Evolutionary conservation across 208 protist genomes (phyloP).

Genomic region (Naegleria gruberi): DNA sequence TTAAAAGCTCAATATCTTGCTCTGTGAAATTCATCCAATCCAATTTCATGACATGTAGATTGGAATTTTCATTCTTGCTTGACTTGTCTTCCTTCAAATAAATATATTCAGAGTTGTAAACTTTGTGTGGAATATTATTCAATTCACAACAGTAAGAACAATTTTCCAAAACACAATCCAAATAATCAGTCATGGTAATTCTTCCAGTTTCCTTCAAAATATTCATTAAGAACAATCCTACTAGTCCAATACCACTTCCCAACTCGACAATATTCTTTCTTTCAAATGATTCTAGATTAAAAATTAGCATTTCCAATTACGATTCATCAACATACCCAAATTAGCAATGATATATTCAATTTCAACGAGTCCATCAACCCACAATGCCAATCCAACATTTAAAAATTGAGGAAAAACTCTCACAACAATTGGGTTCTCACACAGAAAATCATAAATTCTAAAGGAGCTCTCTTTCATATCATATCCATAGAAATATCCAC

Average conservation of each 20-base stretch:
- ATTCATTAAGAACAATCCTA: not conserved
- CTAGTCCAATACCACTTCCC: not conserved
- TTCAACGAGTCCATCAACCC: not conserved
- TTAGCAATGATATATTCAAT: not conserved
- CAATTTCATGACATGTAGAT: not conserved
- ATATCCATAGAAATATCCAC: not conserved
- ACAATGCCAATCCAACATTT: conserved; percentile 5
- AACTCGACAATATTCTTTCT: not conserved
- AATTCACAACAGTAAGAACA: not conserved
- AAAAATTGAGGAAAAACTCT: not conserved
- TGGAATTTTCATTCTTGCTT: not conserved
- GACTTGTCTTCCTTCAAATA: not conserved
- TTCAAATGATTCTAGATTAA: not conserved
- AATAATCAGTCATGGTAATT: not conserved
- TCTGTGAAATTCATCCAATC: not conserved
- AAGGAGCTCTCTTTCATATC: not conserved
- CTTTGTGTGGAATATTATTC: not conserved
- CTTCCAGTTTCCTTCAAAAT: not conserved
- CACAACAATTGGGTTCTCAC: not conserved
- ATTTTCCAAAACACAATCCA: not conserved
- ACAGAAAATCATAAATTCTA: not conserved
- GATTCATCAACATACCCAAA: not conserved
- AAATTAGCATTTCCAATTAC: too few relatives aligned
- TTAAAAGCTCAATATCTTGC: not conserved
- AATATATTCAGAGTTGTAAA: not conserved